Percentiles rank a stretch among this genome's conserved stretches.
Conservation (phyloP, 768 basidiomycete genomes). For the Rhodotorula paludigena region DNA sequence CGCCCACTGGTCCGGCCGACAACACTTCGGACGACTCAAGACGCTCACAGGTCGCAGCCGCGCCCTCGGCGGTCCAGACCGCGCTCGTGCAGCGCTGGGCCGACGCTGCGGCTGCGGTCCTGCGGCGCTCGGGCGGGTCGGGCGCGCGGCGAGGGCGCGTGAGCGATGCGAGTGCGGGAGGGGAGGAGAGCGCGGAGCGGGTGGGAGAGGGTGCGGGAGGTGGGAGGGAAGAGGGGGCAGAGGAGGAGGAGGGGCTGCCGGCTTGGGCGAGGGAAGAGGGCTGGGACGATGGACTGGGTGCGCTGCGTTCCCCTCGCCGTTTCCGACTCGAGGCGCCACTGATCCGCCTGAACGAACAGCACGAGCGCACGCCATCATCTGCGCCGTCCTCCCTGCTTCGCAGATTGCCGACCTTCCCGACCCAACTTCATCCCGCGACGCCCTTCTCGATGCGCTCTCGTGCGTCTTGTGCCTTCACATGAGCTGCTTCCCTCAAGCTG, state of each 20-base stretch:
- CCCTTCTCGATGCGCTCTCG: slow-evolving; percentile 34
- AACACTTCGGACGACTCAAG: too few species aligned
- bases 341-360: slow-evolving; percentile 49
- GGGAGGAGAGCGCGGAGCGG: slow-evolving; percentile 53
- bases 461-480: slow-evolving; percentile 53
- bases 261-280: slow-evolving; percentile 65
- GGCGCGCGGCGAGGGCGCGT: too few species aligned
- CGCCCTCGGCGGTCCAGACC: too few species aligned
- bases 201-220: slow-evolving; percentile 53
- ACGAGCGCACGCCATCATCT: slow-evolving; percentile 61
- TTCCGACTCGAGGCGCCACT: too few species aligned
- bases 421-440: slow-evolving; percentile 6
- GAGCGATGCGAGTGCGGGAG: too few species aligned
- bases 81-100: too few species aligned
- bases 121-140: too few species aligned
- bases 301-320: slow-evolving; percentile 32
- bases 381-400: slow-evolving; percentile 37
- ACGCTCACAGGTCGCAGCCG: too few species aligned
- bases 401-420: background rate
- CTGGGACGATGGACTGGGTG: slow-evolving; percentile 58
- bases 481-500: too few species aligned
- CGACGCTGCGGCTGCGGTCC: too few species aligned
- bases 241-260: slow-evolving; percentile 51
- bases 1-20: too few species aligned
- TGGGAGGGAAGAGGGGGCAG: slow-evolving; percentile 5